Base-by-base conservation (phyloP, 371 early-diverging fungal species). In the Catenaria anguillulae region DNA sequence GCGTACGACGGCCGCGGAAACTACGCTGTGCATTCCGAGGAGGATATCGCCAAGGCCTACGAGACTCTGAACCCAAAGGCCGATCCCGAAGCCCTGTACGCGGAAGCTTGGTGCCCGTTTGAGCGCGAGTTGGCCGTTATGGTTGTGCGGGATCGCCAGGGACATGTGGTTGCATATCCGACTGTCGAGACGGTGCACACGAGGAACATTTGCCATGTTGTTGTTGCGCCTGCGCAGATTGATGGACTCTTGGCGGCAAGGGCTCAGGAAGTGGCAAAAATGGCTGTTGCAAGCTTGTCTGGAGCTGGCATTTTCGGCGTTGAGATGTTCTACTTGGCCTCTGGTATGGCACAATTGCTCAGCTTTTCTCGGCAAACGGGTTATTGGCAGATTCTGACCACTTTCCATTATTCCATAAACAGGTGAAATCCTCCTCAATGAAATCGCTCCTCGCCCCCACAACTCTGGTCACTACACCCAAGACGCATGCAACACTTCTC, bases 1-100 rank as follows among this genome's bases (percentile, higher is more conserved):
- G 95, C 97, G n/a, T 97, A 97, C 69, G 97, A 97, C 65, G 94
- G 94, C 33, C 82, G 86, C 45, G 97, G 97, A 1, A 97, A 97
- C 74, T 82, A 79, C 64, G 87, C 92, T 0, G 83, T 93, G 31
- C 77, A 79, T 46, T 71, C 75, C 5, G 80, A 74, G 31, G 68
- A 60, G 17, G 92, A 93, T 60, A 56, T 45, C 8, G 85, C 29
- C 71, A 72, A 2, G 78, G 80, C 33, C 65, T 79, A 10, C 68
- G 72, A 31, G 73, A 73, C 31, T 66, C 66, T 17, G 73, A 79
- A 31, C 70, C 79, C 12, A 73, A 74, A 46, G 76, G 78, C 1
- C 77, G 77, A 26, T 19, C 42, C 13, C 34, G 33, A 52, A 26
- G 42, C 46, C 43, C 71, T 91, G 48, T 97, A 95, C 70, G 90